Evolutionary conservation across 176 grass and related monocot genomes (phyloP).

Genomic region (Hsuehochloa calcarea): DNA sequence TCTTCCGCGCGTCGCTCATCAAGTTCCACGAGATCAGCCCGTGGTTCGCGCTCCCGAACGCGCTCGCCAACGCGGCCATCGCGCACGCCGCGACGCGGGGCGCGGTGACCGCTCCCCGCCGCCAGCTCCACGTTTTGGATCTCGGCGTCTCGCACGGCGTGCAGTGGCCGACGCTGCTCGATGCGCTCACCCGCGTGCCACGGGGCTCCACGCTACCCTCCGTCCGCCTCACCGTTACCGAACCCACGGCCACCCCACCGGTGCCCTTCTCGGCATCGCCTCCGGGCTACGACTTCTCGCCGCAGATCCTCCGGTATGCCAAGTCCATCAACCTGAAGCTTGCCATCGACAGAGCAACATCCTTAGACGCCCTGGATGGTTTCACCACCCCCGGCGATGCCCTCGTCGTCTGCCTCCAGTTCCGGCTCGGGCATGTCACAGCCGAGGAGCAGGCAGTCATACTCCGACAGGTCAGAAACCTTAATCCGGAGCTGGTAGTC

Average conservation of each 20-base stretch:
- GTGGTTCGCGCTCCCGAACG: conserved; percentile 88
- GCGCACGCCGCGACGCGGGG: conserved; percentile 18
- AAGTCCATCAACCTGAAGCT: conserved; percentile 85
- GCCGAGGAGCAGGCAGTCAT: conserved; percentile 43
- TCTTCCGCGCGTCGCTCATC: conserved; percentile 80
- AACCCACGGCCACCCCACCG: background rate
- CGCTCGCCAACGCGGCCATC: conserved; percentile 84
- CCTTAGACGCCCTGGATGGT: conserved; percentile 25
- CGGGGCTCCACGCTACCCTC: conserved; percentile 39
- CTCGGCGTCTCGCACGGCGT: conserved; percentile 93
- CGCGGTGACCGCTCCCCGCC: background rate
- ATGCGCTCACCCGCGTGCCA: conserved; percentile 62
- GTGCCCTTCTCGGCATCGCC: conserved; percentile 66
- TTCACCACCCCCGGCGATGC: conserved; percentile 33
- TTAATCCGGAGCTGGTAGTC: conserved; percentile 72
- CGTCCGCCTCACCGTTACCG: conserved; percentile 58
- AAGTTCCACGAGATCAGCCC: conserved; percentile 95
- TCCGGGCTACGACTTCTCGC: conserved; percentile 66
- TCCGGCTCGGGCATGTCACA: conserved; percentile 48
- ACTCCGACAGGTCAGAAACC: conserved; percentile 44
- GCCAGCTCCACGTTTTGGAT: conserved; percentile 72
- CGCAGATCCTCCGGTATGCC: conserved; percentile 79
- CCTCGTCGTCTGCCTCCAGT: conserved; percentile 79
- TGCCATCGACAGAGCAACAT: conserved; percentile 28
- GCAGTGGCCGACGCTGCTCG: conserved; percentile 97